Evolutionary conservation across 129 eudicot genomes (phyloP), one percentile per base, ranked within the genome.

Genomic region (Chrysanthemum lavandulifolium): DNA sequence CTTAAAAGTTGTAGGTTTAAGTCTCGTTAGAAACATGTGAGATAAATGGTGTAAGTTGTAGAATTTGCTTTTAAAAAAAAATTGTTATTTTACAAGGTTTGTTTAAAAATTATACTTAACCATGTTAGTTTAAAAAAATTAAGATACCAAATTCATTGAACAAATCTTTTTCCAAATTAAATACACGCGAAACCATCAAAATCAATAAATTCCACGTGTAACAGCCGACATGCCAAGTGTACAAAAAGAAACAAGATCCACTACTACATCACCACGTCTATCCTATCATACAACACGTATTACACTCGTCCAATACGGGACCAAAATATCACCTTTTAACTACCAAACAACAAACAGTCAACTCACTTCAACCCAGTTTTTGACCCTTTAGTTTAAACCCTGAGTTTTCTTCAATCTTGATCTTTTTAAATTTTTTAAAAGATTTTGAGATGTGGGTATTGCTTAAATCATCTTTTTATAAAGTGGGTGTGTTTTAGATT

Each of bases 241-340:
- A 9, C 12, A 15, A 25, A 27, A 31, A 4, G 11, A 8, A 56
- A 27, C 4, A 61, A 61, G 16, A 76, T 76, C 74, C 68, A 58
- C 27, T 76, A 68, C n/a, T 49, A 47, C 54, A 56, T 59, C 74
- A 76, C 68, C 73, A 67, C 73, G 40, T 66, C 13, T 27, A 31
- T 33, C 36, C 50, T 27, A 6, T 8, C 61, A 51, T 13, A 73
- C 71, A 50, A 76, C 77, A 71, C 77, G 77, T 43, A 71, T 64
- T 55, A 71, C 16, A 78, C 82, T 72, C 82, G 78, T 72, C 33
- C 47, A 25, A 69, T 51, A 10, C 71, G 68, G 50, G 56, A 1
- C 55, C 21, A 74, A 70, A 11, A 0, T 2, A 62, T 12, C 77
- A 64, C 52, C 73, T 45, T 49, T 68, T 48, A 50, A 66, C 67